Percentiles rank a stretch among this genome's conserved stretches.
Evolutionary conservation across 805 yeast genomes (phyloP).

Genomic region (Yarrowia sp.): DNA sequence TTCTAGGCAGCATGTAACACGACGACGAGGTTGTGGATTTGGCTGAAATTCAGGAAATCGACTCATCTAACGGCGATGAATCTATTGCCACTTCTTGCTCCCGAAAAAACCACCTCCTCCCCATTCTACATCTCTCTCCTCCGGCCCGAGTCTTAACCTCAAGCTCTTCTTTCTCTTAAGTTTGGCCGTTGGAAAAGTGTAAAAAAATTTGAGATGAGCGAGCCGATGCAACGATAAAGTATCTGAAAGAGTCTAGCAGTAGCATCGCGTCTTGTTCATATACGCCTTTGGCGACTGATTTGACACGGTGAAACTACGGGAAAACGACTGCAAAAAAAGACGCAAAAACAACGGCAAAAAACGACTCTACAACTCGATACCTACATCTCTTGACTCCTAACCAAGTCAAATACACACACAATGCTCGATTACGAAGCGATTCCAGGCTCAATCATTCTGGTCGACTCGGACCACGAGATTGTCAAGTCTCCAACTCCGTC

Average conservation of each 20-base stretch:
- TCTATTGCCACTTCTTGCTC: too few species aligned
- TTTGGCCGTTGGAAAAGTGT: slow-evolving; percentile 3
- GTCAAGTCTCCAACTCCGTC: slow-evolving; percentile 54
- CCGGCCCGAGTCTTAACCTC: too few species aligned
- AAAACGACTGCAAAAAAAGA: too few species aligned
- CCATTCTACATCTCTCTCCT: too few species aligned
- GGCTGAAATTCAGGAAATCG: too few species aligned
- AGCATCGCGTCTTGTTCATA: background rate
- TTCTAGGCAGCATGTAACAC: background rate
- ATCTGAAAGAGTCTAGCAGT: background rate
- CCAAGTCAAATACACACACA: background rate
- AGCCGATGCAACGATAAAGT: slow-evolving; percentile 20
- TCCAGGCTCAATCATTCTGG: slow-evolving; percentile 32
- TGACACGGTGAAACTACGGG: too few species aligned
- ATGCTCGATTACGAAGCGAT: slow-evolving; percentile 26
- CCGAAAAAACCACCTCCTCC: too few species aligned
- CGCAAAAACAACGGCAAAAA: too few species aligned
- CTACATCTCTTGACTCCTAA: too few species aligned
- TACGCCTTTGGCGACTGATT: background rate
- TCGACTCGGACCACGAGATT: slow-evolving; percentile 41
- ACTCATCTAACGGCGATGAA: too few species aligned
- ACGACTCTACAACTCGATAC: too few species aligned
- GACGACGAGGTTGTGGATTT: too few species aligned
- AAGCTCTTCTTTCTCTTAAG: background rate
- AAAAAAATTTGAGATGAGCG: slow-evolving; percentile 20